phyloP scores from a whole-genome alignment of 2,329 filamentous ascomycete species.

The Immersiporthe knoxdaviesiana region DNA sequence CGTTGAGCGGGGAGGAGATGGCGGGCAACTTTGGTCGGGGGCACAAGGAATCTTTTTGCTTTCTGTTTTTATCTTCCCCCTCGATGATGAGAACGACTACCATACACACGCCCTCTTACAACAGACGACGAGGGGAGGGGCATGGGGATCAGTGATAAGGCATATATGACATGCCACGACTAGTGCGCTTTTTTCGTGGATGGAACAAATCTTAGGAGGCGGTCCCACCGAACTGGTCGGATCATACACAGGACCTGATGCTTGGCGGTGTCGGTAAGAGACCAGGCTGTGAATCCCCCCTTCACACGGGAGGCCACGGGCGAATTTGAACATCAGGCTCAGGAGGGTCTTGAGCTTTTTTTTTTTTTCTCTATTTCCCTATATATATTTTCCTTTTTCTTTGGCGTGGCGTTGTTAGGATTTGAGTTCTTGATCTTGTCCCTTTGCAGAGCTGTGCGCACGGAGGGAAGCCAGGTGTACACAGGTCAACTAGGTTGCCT shows the following conservation, averaged over 20 bases:
- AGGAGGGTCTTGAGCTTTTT: neutral
- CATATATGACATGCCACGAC: neutral
- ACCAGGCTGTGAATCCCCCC: neutral
- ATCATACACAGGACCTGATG: neutral
- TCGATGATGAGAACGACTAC: neutral
- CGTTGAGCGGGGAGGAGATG: slow-evolving; percentile 7
- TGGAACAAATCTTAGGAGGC: no score
- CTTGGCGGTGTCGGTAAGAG: neutral
- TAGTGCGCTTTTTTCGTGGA: neutral
- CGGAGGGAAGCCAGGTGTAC: slow-evolving; percentile 18
- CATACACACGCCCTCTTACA: neutral
- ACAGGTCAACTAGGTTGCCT: slow-evolving; percentile 20
- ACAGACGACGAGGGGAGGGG: neutral
- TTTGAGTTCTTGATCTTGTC: slow-evolving; percentile 9
- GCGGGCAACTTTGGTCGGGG: neutral
- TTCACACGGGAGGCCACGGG: neutral
- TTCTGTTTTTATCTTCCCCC: no score
- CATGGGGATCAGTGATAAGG: neutral
- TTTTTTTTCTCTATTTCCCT: neutral
- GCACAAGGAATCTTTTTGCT: neutral
- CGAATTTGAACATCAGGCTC: neutral
- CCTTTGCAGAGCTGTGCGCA: slow-evolving; percentile 5
- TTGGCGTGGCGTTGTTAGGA: slow-evolving; percentile 25
- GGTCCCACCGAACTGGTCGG: neutral
- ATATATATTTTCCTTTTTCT: neutral